Conservation (phyloP, 768 basidiomycete genomes). For the Hygrocybe punicea region DNA sequence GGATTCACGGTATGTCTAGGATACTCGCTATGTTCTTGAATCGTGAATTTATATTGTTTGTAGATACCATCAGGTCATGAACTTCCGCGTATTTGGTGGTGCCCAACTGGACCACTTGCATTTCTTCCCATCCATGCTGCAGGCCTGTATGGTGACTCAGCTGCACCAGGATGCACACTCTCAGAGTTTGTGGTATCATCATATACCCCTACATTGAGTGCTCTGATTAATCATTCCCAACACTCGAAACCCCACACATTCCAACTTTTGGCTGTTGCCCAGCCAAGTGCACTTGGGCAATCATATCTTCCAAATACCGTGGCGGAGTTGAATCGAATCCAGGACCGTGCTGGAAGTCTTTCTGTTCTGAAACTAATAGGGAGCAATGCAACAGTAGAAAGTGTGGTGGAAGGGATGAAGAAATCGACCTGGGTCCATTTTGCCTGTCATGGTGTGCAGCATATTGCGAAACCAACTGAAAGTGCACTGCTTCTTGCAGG, state of each 20-base stretch:
- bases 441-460: constrained; percentile 38
- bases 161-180: not conserved
- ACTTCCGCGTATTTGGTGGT: constrained; percentile 13
- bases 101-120: constrained; percentile 12
- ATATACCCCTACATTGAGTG: constrained; percentile 12
- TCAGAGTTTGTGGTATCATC: constrained; percentile 16
- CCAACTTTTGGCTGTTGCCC: constrained; percentile 11
- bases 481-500: constrained; percentile 21
- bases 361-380: constrained; percentile 1
- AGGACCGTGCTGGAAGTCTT: not conserved
- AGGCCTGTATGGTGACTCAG: constrained; percentile 7
- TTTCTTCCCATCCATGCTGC: constrained; percentile 20
- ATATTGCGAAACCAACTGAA: constrained; percentile 23
- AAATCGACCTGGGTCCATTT: constrained; percentile 33
- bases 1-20: not conserved
- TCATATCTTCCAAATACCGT: constrained; percentile 6
- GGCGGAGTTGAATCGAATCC: constrained; percentile 9
- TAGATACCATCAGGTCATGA: not conserved
- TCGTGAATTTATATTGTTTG: not conserved
- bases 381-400: constrained; percentile 11
- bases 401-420: constrained; percentile 9
- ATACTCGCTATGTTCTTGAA: not conserved
- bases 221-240: not conserved
- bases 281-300: constrained; percentile 10
- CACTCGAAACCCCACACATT: not conserved